Evolutionary conservation across 129 eudicot genomes (phyloP), one percentile per base, ranked within the genome.

Genomic region (Mikania micrantha): DNA sequence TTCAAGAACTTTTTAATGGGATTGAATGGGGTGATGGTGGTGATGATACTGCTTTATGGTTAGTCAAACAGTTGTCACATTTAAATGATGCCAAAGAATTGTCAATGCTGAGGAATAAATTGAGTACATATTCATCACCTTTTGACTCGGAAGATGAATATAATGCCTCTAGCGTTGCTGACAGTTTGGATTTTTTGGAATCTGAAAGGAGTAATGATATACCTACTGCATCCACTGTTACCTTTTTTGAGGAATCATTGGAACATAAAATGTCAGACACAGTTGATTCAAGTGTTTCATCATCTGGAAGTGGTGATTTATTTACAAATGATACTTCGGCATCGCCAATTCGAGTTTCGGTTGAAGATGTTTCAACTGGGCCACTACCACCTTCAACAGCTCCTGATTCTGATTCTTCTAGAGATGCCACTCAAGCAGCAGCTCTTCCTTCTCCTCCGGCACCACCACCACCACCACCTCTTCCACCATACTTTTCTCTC

Each of bases 41-140:
- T 79, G 99, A 90, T 71, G 99, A 94, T 77, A 95, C 98, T 67
- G 83, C 99, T 28, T 74, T 90, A 60, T 94, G 99, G 99, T 77
- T 94, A 66, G 86, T 87, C 54, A 94, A 87, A 78, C 99, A 94
- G 64, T 78, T 94, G 35, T 82, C 97, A 2, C 83, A 75, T 27
- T 68, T 90, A 74, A 90, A 90, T 76, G 90, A 90, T 68, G 88
- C 82, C 31, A 90, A 84, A 76, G 97, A 90, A 54, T 67, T 90
- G 71, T 79, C 97, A 10, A 75, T 90, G 69, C 38, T 94, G 59
- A 74, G 79, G 80, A 88, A 77, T 64, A 90, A 94, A 74, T 44
- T 86, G 77, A 81, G 90, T 74, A 82, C 81, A 50, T 81, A 87
- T 76, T 84, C 92, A 36, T 89, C 96, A 7, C 99, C 99, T 50